phyloP scores from a whole-genome alignment of 106 monocot genomes.

The Allium sativum region DNA sequence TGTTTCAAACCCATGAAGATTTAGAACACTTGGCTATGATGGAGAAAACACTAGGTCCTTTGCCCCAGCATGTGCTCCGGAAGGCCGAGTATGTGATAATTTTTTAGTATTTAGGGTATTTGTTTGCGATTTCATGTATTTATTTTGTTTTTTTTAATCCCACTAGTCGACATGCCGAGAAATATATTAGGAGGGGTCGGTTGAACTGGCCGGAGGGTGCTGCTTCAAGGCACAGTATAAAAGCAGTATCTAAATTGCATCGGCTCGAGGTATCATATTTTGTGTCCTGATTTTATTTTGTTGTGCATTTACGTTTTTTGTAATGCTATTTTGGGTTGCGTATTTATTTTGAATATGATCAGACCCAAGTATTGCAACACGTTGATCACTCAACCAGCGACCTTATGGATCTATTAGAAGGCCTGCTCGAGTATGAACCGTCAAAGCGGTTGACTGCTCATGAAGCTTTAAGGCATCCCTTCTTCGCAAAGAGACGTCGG shows the following conservation, averaged over 20 bases:
- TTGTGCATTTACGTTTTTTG: too few species aligned
- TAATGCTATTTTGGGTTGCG: too few species aligned
- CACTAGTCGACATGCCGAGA: slow-evolving; percentile 47
- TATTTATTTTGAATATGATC: slow-evolving; percentile 2
- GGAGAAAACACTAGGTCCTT: slow-evolving; percentile 70
- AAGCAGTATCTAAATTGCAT: slow-evolving; percentile 44
- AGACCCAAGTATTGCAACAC: slow-evolving; percentile 44
- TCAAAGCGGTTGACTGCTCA: slow-evolving; percentile 27
- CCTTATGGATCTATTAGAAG: slow-evolving; percentile 35
- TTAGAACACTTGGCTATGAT: slow-evolving; percentile 90
- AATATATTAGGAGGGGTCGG: slow-evolving; percentile 53
- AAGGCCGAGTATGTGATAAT: slow-evolving; percentile 55
- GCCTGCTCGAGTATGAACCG: slow-evolving; percentile 39
- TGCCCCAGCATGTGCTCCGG: slow-evolving; percentile 58
- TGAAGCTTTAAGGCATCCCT: slow-evolving; percentile 51
- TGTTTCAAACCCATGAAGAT: slow-evolving; percentile 91
- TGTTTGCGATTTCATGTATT: background rate
- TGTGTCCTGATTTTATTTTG: background rate
- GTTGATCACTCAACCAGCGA: slow-evolving; percentile 46
- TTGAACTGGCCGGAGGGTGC: slow-evolving; percentile 76
- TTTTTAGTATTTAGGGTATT: background rate
- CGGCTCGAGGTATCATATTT: slow-evolving; percentile 45
- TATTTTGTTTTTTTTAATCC: slow-evolving; percentile 4
- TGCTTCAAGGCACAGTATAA: slow-evolving; percentile 52
- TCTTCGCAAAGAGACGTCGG: slow-evolving; percentile 15